A percentile compares a stretch with the other conserved stretches of the same genome.
Conservation (phyloP, 2,329 filamentous ascomycete genomes). For the Elsinoe fawcettii region DNA sequence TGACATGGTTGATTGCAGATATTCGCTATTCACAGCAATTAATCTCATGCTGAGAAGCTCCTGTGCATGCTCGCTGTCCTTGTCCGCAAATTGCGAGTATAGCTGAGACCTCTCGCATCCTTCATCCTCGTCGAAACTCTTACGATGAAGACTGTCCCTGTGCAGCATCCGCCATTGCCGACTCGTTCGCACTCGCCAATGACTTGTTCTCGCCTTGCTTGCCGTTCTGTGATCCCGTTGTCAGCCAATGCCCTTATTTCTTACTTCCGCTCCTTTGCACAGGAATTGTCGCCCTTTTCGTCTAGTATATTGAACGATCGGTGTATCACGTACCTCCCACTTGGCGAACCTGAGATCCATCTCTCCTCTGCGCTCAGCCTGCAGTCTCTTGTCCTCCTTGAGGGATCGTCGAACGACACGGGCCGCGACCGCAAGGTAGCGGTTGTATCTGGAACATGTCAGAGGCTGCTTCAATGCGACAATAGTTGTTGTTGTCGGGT, state of each 20-base stretch:
- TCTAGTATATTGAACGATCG: not conserved
- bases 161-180: constrained; percentile 33
- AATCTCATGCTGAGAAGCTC: not conserved
- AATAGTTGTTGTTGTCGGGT: not conserved
- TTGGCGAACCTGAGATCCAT: constrained; percentile 85
- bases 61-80: not conserved
- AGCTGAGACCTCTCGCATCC: not conserved
- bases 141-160: constrained; percentile 11
- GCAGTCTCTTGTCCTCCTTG: constrained; percentile 86
- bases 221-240: constrained; percentile 60
- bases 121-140: not conserved
- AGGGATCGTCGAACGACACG: constrained; percentile 92
- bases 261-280: constrained; percentile 7
- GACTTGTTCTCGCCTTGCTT: constrained; percentile 84
- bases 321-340: constrained; percentile 72
- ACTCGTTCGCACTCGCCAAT: constrained; percentile 52
- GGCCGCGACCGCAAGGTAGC: constrained; percentile 92
- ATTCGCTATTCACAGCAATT: not conserved
- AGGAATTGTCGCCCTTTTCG: not conserved
- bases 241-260: constrained; percentile 15
- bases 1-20: not conserved
- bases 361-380: constrained; percentile 81
- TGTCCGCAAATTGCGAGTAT: not conserved
- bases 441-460: constrained; percentile 75
- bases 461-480: constrained; percentile 11